These are phyloP conservation scores for Tylopilus sp. DNA, from an alignment of 768 basidiomycete species.

Conservation along the genomic window DNA sequence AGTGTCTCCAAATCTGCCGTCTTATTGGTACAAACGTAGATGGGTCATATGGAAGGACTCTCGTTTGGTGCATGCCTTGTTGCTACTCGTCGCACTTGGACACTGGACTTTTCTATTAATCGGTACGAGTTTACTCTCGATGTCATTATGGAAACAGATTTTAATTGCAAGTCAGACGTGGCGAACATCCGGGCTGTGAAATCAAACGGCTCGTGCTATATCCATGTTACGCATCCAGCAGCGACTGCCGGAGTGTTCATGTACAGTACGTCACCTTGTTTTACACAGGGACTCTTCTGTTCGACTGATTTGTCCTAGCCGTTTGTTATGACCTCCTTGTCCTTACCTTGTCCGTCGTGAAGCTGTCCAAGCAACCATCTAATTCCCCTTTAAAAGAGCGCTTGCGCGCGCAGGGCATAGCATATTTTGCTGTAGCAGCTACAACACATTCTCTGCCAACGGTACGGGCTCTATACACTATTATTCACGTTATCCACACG, in stretches of 20 bases:
- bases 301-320: constrained; percentile 11
- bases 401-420: constrained; percentile 15
- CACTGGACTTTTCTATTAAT: constrained; percentile 21
- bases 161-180: constrained; percentile 5
- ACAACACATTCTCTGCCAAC: no score
- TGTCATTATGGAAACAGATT: background rate
- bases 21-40: constrained; percentile 10
- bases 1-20: background rate
- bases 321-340: constrained; percentile 19
- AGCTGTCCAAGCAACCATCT: constrained; percentile 9
- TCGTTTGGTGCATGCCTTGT: constrained; percentile 9
- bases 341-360: no score
- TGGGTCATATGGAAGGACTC: constrained; percentile 28
- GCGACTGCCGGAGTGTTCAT: constrained; percentile 3
- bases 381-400: constrained; percentile 11
- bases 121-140: constrained; percentile 3
- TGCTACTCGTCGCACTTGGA: constrained; percentile 17
- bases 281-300: background rate
- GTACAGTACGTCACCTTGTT: constrained; percentile 18
- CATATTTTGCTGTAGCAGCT: constrained; percentile 15
- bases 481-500: background rate
- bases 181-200: background rate
- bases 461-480: background rate
- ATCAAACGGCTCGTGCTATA: constrained; percentile 1
- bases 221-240: background rate